Conservation (phyloP, 768 basidiomycete species). For the Macrolepiota dolichaula region DNA sequence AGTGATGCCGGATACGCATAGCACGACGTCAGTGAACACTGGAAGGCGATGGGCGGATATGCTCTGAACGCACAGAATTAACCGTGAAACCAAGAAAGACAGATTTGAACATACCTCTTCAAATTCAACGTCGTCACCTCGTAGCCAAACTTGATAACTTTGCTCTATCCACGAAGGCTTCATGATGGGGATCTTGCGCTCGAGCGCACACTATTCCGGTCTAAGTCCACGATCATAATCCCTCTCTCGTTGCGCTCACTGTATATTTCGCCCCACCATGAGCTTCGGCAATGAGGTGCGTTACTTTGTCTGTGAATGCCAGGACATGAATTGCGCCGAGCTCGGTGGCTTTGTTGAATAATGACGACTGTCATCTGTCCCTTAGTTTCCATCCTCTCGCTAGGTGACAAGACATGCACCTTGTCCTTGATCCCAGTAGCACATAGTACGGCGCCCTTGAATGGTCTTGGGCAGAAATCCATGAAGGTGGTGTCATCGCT, state of each 20-base stretch:
- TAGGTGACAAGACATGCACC: conserved; percentile 34
- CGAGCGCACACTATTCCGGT: conserved; percentile 70
- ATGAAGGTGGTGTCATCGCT: conserved; percentile 42
- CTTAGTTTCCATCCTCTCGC: not conserved
- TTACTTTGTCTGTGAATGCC: conserved; percentile 83
- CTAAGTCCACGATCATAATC: conserved; percentile 7
- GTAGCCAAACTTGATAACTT: conserved; percentile 69
- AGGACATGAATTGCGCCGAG: conserved; percentile 70
- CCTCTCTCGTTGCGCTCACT: conserved; percentile 34
- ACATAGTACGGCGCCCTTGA: conserved; percentile 62
- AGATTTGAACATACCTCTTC: conserved; percentile 43
- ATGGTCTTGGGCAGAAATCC: conserved; percentile 62
- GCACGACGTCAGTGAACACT: conserved; percentile 64
- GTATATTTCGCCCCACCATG: conserved; percentile 84
- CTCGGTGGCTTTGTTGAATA: conserved; percentile 76
- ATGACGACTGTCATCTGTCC: conserved; percentile 44
- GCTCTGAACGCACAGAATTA: conserved; percentile 38
- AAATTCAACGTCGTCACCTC: conserved; percentile 76
- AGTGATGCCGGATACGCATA: conserved; percentile 76
- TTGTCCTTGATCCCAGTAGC: conserved; percentile 81
- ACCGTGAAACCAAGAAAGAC: not conserved
- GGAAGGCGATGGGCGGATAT: conserved; percentile 60
- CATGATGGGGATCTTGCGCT: conserved; percentile 78
- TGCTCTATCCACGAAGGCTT: conserved; percentile 74
- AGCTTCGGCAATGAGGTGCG: conserved; percentile 80